Evolutionary conservation across 768 basidiomycete species (phyloP), one percentile per base, ranked within the genome.

Genomic region (Wakefieldia striispora): DNA sequence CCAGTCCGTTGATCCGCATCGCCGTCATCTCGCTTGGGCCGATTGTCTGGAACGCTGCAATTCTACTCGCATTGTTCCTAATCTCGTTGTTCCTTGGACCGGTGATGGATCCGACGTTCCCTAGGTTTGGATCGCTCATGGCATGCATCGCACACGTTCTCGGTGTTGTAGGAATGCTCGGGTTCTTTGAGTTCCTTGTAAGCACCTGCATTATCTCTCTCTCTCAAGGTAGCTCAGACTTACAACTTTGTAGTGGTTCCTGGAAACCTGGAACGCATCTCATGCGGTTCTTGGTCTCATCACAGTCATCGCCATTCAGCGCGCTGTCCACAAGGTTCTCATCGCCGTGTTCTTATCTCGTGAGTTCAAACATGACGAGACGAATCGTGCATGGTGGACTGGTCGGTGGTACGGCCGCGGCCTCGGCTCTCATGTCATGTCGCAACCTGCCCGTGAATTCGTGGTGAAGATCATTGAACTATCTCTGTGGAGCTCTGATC

Each of bases 311-410:
- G 82, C 85, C 49, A 90, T 98, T 49, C 94, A 98, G 65, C 84
- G 97, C 43, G 89, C 89, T 16, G 72, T 97, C 52, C 86, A 95
- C 81, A 98, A 98, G 77, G 77, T 93, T 51, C 74, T 97, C 48
- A 98, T 99, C 62, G 77, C 95, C 0, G 87, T 95, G 53, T 93
- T 95, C 81, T 75, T 98, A 33, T 88, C 94, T 35, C 88, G 97
- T 55, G 97, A 99, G 70, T 97, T 97, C 81, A 99, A 99, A 74
- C 94, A 98, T 66, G 97, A 99, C 66, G 95, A 98, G 71, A 95
- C 92, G 31, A 98, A 98, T 72, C 80, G 92, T 23, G 95, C 95
- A 7, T 99, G 95, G 95, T 99, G 97, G 97, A 95, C 95, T 27
- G 95, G 94, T 40, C 78, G 85, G 64, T 97, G 97, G 97, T 95